These are phyloP conservation scores for Rossbeevera mucosa DNA, from an alignment of 768 basidiomycete species.

Conservation along the genomic window DNA sequence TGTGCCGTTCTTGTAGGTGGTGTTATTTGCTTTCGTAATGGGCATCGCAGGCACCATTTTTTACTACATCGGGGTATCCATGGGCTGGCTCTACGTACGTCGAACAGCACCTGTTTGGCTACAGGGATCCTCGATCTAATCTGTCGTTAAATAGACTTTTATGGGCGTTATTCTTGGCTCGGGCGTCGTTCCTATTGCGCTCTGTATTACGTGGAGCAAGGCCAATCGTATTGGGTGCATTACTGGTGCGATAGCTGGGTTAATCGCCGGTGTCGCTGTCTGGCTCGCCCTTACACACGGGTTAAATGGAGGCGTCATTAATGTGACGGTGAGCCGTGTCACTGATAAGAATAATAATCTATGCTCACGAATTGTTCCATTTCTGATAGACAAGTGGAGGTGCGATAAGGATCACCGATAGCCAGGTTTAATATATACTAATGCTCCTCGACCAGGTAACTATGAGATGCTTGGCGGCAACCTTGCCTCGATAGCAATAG, in stretches of 20 bases:
- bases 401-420: constrained; percentile 29
- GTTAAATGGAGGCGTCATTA: constrained; percentile 66
- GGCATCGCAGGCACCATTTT: constrained; percentile 82
- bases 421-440: not conserved
- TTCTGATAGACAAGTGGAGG: constrained; percentile 46
- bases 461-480: constrained; percentile 85
- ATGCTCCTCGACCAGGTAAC: constrained; percentile 32
- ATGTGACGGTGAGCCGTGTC: constrained; percentile 49
- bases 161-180: constrained; percentile 87
- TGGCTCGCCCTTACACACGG: constrained; percentile 82
- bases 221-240: constrained; percentile 86
- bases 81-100: constrained; percentile 90
- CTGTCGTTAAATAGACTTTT: constrained; percentile 52
- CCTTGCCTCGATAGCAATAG: constrained; percentile 77
- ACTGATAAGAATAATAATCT: not conserved
- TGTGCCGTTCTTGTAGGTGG: constrained; percentile 41
- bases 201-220: constrained; percentile 79
- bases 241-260: constrained; percentile 65
- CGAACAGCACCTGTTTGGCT: not conserved
- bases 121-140: not conserved
- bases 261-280: constrained; percentile 63
- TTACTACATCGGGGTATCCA: constrained; percentile 84
- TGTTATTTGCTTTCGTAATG: constrained; percentile 69
- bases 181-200: constrained; percentile 82
- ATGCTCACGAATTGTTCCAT: not conserved